Evolutionary conservation across 1,139 yeast species (phyloP).

Genomic region (Candida freyschussii): DNA sequence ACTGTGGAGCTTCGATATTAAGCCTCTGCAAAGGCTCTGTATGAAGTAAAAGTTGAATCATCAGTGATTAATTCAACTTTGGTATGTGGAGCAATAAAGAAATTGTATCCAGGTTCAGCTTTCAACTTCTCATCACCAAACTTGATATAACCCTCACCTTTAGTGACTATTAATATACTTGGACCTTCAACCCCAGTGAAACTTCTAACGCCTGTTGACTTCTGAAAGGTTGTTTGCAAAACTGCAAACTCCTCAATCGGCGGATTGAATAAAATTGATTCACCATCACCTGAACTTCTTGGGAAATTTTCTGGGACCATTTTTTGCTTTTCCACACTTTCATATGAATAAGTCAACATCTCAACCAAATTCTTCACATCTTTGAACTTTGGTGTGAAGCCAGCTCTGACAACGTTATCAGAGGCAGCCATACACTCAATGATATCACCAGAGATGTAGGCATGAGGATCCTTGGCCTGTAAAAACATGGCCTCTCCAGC

Average conservation of each 20-base stretch:
- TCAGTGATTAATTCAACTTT: slow-evolving; percentile 55
- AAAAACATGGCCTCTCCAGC: slow-evolving; percentile 98
- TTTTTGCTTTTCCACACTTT: slow-evolving; percentile 88
- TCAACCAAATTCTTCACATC: slow-evolving; percentile 86
- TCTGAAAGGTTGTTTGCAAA: slow-evolving; percentile 60
- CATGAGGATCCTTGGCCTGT: slow-evolving; percentile 97
- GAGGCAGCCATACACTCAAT: slow-evolving; percentile 99
- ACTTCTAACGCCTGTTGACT: slow-evolving; percentile 40
- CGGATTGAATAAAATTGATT: slow-evolving; percentile 75
- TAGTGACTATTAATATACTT: slow-evolving; percentile 77
- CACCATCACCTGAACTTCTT: slow-evolving; percentile 64
- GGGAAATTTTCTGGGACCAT: slow-evolving; percentile 66
- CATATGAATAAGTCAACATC: slow-evolving; percentile 87
- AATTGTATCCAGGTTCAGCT: slow-evolving; percentile 68
- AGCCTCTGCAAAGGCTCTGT: slow-evolving; percentile 84
- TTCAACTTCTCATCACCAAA: slow-evolving; percentile 40
- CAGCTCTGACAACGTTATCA: slow-evolving; percentile 97
- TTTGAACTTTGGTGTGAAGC: slow-evolving; percentile 96
- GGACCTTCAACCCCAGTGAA: slow-evolving; percentile 76
- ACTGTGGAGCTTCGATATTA: too few species aligned
- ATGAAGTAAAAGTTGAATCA: slow-evolving; percentile 60
- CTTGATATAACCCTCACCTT: slow-evolving; percentile 65
- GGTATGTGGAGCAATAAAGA: slow-evolving; percentile 75
- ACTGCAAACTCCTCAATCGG: slow-evolving; percentile 97
- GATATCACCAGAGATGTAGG: slow-evolving; percentile 93